These are phyloP conservation scores for Neurospora sp. DNA, from an alignment of 495 filamentous ascomycete genomes.

Conservation along the genomic window DNA sequence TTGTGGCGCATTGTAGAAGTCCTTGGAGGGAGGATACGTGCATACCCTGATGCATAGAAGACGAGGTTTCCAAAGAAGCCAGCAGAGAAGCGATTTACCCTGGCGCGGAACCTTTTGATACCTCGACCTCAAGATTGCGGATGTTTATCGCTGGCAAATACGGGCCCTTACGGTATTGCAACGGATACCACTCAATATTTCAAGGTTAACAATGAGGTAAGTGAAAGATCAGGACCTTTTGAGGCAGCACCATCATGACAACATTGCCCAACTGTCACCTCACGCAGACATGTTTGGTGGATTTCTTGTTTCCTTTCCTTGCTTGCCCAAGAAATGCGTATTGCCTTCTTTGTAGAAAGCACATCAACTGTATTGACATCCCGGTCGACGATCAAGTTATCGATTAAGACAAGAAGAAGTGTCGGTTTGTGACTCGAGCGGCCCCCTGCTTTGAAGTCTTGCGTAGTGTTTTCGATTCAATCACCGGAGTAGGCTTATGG, in stretches of 20 bases:
- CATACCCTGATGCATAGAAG: conserved; percentile 25
- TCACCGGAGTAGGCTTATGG: conserved; percentile 14
- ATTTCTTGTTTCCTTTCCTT: not conserved
- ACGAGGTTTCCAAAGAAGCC: conserved; percentile 14
- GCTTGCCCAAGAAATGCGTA: not conserved
- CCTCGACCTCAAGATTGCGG: conserved; percentile 6
- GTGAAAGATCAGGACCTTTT: not conserved
- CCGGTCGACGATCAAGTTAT: not conserved
- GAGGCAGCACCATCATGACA: not conserved
- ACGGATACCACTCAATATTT: not conserved
- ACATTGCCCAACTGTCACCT: not conserved
- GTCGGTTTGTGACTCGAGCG: conserved; percentile 19
- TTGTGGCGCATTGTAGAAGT: conserved; percentile 18
- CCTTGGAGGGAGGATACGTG: conserved; percentile 22
- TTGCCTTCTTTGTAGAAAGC: not conserved
- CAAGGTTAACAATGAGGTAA: not conserved
- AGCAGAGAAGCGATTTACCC: conserved; percentile 3
- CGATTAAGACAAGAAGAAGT: conserved; percentile 8
- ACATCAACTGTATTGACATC: not conserved
- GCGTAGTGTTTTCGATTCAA: conserved; percentile 23
- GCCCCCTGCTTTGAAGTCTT: conserved; percentile 24
- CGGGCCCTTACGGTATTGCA: not conserved
- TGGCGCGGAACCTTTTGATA: conserved; percentile 4
- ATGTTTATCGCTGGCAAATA: conserved; percentile 2
- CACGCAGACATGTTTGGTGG: not conserved